These are phyloP conservation scores for Podila horticola DNA, from an alignment of 192 early-diverging fungal genomes.

Conservation along the genomic window DNA sequence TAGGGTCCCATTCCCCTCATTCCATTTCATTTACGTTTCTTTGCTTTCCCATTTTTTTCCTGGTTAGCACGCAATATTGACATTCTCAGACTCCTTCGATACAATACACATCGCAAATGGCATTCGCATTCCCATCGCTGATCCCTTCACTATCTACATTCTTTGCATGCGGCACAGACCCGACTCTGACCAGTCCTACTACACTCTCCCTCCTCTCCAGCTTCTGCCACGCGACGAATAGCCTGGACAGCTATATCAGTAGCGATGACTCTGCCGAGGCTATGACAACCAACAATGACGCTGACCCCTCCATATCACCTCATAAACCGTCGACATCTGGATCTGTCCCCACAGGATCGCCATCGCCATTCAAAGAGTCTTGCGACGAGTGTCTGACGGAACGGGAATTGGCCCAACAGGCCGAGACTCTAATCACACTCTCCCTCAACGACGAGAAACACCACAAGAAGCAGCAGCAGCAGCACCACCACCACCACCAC, in stretches of 20 bases:
- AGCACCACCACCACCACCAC: too few species aligned
- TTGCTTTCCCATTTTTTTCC: background rate
- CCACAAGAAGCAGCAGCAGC: background rate
- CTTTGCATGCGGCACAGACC: background rate
- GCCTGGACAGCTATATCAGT: background rate
- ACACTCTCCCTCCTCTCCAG: background rate
- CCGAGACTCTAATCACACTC: background rate
- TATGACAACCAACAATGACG: background rate
- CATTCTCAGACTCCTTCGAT: background rate
- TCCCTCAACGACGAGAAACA: background rate
- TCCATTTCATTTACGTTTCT: background rate
- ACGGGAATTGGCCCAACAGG: too few species aligned
- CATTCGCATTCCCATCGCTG: background rate
- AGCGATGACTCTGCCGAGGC: background rate
- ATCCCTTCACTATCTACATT: background rate
- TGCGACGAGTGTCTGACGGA: too few species aligned
- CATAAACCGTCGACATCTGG: too few species aligned
- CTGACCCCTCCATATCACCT: background rate
- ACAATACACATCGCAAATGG: background rate
- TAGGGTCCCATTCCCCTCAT: background rate
- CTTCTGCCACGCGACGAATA: background rate
- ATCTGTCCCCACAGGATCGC: too few species aligned
- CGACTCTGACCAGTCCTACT: background rate
- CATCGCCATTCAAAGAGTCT: too few species aligned
- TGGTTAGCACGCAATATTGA: background rate